These are phyloP conservation scores for Pugionium cornutum DNA, from an alignment of 345 rosid genomes.

Conservation along the genomic window DNA sequence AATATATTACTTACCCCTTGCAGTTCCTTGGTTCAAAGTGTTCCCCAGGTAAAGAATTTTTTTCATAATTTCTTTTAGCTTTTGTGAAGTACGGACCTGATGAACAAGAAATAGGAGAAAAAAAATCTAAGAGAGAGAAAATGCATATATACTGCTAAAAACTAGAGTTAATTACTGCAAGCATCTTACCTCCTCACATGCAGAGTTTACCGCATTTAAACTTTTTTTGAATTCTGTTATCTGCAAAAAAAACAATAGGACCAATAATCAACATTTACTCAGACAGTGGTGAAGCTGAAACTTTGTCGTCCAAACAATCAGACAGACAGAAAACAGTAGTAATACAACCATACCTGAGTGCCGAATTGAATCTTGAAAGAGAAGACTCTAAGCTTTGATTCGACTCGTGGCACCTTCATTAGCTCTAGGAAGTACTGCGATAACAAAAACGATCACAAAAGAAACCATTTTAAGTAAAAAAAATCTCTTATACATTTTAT, in stretches of 20 bases:
- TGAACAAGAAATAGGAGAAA: conserved; percentile 21
- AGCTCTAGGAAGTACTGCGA: conserved; percentile 84
- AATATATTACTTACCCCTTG: conserved; percentile 65
- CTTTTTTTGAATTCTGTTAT: conserved; percentile 81
- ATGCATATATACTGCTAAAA: conserved; percentile 18
- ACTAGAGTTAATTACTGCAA: conserved; percentile 22
- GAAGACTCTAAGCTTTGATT: conserved; percentile 92
- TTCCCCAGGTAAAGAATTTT: conserved; percentile 90
- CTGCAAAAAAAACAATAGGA: conserved; percentile 43
- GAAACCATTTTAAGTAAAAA: conserved; percentile 12
- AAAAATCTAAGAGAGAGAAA: conserved; percentile 13
- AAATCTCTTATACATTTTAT: background rate
- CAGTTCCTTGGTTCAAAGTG: conserved; percentile 94
- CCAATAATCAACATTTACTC: conserved; percentile 1
- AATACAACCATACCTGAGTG: conserved; percentile 78
- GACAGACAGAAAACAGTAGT: conserved; percentile 28
- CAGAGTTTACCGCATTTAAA: conserved; percentile 85
- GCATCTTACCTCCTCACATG: conserved; percentile 78
- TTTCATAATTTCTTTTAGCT: conserved; percentile 94
- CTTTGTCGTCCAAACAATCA: conserved; percentile 23
- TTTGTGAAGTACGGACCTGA: conserved; percentile 82
- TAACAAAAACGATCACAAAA: conserved; percentile 31
- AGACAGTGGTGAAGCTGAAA: background rate
- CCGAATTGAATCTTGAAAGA: conserved; percentile 93
- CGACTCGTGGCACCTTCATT: conserved; percentile 99